A percentile compares a stretch with the other conserved stretches of the same genome.
Evolutionary conservation across 2,329 filamentous ascomycete species (phyloP).

Genomic region (Fonsecaea pedrosoi): DNA sequence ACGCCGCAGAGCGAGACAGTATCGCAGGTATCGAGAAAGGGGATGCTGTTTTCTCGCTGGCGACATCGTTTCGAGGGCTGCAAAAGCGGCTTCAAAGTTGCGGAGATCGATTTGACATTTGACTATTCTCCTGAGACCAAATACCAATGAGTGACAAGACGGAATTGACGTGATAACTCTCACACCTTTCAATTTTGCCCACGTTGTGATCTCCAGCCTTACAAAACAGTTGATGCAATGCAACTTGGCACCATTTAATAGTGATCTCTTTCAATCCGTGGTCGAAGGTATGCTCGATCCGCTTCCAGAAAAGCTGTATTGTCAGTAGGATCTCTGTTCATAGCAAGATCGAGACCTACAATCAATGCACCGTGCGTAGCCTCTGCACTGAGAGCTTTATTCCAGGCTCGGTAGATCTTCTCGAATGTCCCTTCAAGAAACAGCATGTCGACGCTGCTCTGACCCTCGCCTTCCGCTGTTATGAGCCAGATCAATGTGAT

Average conservation of each 20-base stretch:
- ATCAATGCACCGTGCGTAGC: constrained; percentile 61
- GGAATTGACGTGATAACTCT: background rate
- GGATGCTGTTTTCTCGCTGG: constrained; percentile 66
- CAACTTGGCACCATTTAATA: constrained; percentile 74
- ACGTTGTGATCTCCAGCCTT: constrained; percentile 70
- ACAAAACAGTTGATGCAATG: constrained; percentile 70
- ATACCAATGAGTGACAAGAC: constrained; percentile 41
- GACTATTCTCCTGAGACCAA: constrained; percentile 69
- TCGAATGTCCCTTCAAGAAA: constrained; percentile 54
- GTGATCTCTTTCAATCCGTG: constrained; percentile 62
- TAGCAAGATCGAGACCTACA: constrained; percentile 41
- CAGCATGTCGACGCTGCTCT: background rate
- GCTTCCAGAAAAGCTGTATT: constrained; percentile 78
- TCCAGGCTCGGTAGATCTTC: constrained; percentile 54
- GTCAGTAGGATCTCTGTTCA: constrained; percentile 22
- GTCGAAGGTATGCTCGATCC: constrained; percentile 65
- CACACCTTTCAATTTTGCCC: constrained; percentile 69
- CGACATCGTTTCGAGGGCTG: constrained; percentile 65
- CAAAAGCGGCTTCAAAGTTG: constrained; percentile 57
- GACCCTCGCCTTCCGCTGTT: constrained; percentile 1
- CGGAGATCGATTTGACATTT: constrained; percentile 69
- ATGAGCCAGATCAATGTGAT: constrained; percentile 73
- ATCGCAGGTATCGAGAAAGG: constrained; percentile 69
- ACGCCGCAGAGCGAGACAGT: constrained; percentile 70
- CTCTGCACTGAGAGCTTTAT: constrained; percentile 60